These are phyloP conservation scores for Xenoacremonium recifei DNA, from an alignment of 2,329 filamentous ascomycete genomes.

Conservation along the genomic window DNA sequence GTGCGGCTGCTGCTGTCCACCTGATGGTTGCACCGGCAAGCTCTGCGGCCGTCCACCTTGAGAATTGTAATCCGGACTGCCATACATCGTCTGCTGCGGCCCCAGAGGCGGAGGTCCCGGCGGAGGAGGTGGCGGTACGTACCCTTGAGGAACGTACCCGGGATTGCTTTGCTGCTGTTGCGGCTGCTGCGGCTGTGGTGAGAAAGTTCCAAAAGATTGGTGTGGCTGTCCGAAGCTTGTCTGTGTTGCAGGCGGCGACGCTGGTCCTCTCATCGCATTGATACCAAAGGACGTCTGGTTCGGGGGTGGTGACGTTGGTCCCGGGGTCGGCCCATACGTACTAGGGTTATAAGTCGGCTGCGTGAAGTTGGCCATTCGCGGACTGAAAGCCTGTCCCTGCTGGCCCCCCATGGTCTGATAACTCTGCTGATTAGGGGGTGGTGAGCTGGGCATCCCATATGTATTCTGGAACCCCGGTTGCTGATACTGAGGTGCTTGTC, in stretches of 20 bases:
- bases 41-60: slow-evolving; percentile 31
- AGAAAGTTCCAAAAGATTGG: slow-evolving; percentile 39
- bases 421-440: slow-evolving; percentile 46
- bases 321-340: slow-evolving; percentile 56
- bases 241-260: slow-evolving; percentile 61
- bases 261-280: slow-evolving; percentile 37
- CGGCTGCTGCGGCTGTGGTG: slow-evolving; percentile 35
- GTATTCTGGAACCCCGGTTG: slow-evolving; percentile 55
- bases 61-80: slow-evolving; percentile 33
- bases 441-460: slow-evolving; percentile 51
- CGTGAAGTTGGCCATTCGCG: slow-evolving; percentile 44
- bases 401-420: slow-evolving; percentile 40
- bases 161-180: slow-evolving; percentile 37
- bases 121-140: slow-evolving; percentile 62
- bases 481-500: slow-evolving; percentile 48
- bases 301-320: slow-evolving; percentile 61
- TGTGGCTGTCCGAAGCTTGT: slow-evolving; percentile 40
- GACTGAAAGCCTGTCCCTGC: slow-evolving; percentile 25
- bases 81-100: slow-evolving; percentile 60
- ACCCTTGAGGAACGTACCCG: slow-evolving; percentile 54
- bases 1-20: slow-evolving; percentile 37
- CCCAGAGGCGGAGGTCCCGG: slow-evolving; percentile 62
- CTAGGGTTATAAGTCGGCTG: slow-evolving; percentile 58
- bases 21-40: slow-evolving; percentile 26
- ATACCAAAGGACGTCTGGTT: slow-evolving; percentile 54